These are phyloP conservation scores for Salix dunnii DNA, from an alignment of 345 rosid genomes.

Conservation along the genomic window DNA sequence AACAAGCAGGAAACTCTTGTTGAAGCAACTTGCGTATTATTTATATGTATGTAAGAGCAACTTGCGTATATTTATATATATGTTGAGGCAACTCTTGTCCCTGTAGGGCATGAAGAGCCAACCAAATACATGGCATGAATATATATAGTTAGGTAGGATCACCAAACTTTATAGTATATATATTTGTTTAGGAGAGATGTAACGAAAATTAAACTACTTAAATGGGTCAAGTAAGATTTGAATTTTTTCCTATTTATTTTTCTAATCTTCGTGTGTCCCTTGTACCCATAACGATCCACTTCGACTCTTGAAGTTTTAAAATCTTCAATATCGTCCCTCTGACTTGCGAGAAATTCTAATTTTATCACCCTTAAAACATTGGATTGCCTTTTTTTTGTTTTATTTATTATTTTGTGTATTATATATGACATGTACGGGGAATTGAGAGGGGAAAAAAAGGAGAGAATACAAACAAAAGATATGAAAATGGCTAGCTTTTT, in stretches of 20 bases:
- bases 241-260: background rate
- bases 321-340: background rate
- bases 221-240: background rate
- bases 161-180: background rate
- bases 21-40: background rate
- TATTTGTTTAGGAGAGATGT: background rate
- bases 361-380: background rate
- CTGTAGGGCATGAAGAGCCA: slow-evolving; percentile 24
- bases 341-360: background rate
- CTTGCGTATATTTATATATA: background rate
- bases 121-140: too few relatives aligned
- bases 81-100: slow-evolving; percentile 21
- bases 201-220: background rate
- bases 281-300: background rate
- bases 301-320: background rate
- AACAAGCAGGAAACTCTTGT: background rate
- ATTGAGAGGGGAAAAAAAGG: too few relatives aligned
- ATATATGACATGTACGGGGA: too few relatives aligned
- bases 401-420: too few relatives aligned
- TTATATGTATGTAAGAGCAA: too few relatives aligned
- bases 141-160: slow-evolving; percentile 8
- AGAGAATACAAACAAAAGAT: too few relatives aligned
- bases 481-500: too few relatives aligned
- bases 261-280: background rate
- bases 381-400: background rate